A percentile compares a stretch with the other conserved stretches of the same genome.
These are phyloP conservation scores for Exobasidium rhododendri DNA, from an alignment of 1,284 basidiomycete species.

Conservation along the genomic window DNA sequence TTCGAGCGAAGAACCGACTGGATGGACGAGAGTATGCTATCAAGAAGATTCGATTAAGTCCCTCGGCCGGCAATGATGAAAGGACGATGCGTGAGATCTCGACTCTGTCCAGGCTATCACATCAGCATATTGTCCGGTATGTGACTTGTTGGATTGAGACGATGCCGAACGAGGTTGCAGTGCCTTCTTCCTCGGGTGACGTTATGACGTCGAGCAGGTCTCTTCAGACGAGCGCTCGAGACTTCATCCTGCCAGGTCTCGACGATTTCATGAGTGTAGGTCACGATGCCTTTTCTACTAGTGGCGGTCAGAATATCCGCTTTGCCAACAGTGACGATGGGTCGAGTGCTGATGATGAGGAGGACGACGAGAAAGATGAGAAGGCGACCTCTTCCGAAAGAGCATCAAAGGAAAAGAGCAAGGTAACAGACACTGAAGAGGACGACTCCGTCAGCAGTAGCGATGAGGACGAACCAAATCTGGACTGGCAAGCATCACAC, in stretches of 20 bases:
- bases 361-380: slow-evolving; percentile 16
- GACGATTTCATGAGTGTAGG: slow-evolving; percentile 44
- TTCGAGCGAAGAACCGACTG: slow-evolving; percentile 81
- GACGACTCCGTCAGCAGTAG: background rate
- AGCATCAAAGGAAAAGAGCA: background rate
- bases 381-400: slow-evolving; percentile 2
- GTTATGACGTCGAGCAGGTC: background rate
- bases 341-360: slow-evolving; percentile 15
- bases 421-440: background rate
- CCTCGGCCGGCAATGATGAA: slow-evolving; percentile 67
- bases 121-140: slow-evolving; percentile 87
- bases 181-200: background rate
- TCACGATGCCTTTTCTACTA: slow-evolving; percentile 56
- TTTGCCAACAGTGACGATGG: slow-evolving; percentile 62
- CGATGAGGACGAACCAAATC: slow-evolving; percentile 1
- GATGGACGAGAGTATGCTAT: slow-evolving; percentile 62
- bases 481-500: background rate
- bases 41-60: slow-evolving; percentile 79
- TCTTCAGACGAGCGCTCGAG: background rate
- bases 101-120: slow-evolving; percentile 77
- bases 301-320: slow-evolving; percentile 61
- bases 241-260: slow-evolving; percentile 16
- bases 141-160: slow-evolving; percentile 54
- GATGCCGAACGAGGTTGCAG: slow-evolving; percentile 10
- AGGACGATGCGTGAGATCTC: slow-evolving; percentile 90